A percentile compares a stretch with the other conserved stretches of the same genome.
Conservation (phyloP, 1,284 basidiomycete species). For the Calocybe gambosa region DNA sequence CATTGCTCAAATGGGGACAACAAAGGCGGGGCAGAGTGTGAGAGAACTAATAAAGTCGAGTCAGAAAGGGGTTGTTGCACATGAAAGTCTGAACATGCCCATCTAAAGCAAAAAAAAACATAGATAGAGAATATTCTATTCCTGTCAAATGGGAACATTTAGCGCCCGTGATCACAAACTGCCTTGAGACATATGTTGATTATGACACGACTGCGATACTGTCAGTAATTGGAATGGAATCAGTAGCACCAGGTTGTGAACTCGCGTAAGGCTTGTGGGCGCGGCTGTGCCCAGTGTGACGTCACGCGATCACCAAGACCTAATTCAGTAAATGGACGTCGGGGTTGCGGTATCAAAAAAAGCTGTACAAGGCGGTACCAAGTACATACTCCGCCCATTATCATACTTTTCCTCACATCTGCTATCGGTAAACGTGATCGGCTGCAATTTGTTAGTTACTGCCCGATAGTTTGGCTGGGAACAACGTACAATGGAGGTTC, state of each 20-base stretch:
- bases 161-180: slow-evolving; percentile 4
- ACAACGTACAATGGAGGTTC: slow-evolving; percentile 72
- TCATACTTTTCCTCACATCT: slow-evolving; percentile 20
- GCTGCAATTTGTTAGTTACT: slow-evolving; percentile 22
- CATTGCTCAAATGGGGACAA: slow-evolving; percentile 7
- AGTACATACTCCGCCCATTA: slow-evolving; percentile 14
- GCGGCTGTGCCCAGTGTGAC: slow-evolving; percentile 8
- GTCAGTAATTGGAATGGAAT: slow-evolving; percentile 1
- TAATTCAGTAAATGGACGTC: slow-evolving; percentile 2
- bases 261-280: background rate
- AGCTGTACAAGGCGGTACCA: slow-evolving; percentile 10
- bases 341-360: slow-evolving; percentile 13
- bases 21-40: slow-evolving; percentile 13
- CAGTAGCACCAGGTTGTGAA: slow-evolving; percentile 4
- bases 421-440: slow-evolving; percentile 40
- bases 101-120: slow-evolving; percentile 2
- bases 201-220: slow-evolving; percentile 4
- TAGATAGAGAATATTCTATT: slow-evolving; percentile 7
- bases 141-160: background rate
- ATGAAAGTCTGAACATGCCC: slow-evolving; percentile 9
- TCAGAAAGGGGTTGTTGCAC: slow-evolving; percentile 9
- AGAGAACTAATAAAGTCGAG: slow-evolving; percentile 11
- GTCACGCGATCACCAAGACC: slow-evolving; percentile 12
- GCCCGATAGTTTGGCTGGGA: slow-evolving; percentile 11
- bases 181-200: background rate